Evolutionary conservation across 2,329 filamentous ascomycete genomes (phyloP).

Genomic region (Polychaeton citri): DNA sequence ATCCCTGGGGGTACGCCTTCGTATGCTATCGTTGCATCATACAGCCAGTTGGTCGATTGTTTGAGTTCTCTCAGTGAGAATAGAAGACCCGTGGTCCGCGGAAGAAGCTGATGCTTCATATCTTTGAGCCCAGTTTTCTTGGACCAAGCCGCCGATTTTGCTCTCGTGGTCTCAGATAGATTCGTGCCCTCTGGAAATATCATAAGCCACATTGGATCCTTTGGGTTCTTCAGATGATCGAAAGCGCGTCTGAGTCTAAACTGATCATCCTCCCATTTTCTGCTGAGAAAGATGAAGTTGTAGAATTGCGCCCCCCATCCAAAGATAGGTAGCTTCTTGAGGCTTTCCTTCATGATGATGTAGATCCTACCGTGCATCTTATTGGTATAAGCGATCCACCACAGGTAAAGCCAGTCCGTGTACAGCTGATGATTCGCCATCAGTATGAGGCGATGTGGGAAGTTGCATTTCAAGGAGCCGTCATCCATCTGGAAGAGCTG

Average conservation of each 20-base stretch:
- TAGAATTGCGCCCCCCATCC: slow-evolving; percentile 75
- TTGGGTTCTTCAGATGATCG: slow-evolving; percentile 52
- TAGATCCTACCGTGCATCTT: slow-evolving; percentile 75
- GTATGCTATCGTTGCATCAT: slow-evolving; percentile 91
- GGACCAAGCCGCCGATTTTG: slow-evolving; percentile 62
- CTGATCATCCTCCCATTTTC: slow-evolving; percentile 73
- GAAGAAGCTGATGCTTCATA: slow-evolving; percentile 60
- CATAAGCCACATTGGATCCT: slow-evolving; percentile 79
- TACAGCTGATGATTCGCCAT: slow-evolving; percentile 87
- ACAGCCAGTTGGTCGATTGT: slow-evolving; percentile 65
- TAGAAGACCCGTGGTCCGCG: slow-evolving; percentile 65
- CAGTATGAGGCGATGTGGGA: slow-evolving; percentile 68
- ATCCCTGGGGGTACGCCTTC: slow-evolving; percentile 73
- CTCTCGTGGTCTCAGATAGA: slow-evolving; percentile 54
- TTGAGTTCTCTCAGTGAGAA: slow-evolving; percentile 68
- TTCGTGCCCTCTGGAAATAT: slow-evolving; percentile 86
- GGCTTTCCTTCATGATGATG: slow-evolving; percentile 79
- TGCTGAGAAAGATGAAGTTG: slow-evolving; percentile 83
- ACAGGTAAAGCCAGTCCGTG: slow-evolving; percentile 83
- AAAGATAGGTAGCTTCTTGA: slow-evolving; percentile 68
- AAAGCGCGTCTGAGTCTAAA: slow-evolving; percentile 63
- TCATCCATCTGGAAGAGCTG: slow-evolving; percentile 59
- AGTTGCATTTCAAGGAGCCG: slow-evolving; percentile 63
- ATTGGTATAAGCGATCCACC: slow-evolving; percentile 85
- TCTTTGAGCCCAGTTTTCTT: slow-evolving; percentile 62